phyloP scores from a whole-genome alignment of 495 filamentous ascomycete genomes.

The Aspergillus indologenus region DNA sequence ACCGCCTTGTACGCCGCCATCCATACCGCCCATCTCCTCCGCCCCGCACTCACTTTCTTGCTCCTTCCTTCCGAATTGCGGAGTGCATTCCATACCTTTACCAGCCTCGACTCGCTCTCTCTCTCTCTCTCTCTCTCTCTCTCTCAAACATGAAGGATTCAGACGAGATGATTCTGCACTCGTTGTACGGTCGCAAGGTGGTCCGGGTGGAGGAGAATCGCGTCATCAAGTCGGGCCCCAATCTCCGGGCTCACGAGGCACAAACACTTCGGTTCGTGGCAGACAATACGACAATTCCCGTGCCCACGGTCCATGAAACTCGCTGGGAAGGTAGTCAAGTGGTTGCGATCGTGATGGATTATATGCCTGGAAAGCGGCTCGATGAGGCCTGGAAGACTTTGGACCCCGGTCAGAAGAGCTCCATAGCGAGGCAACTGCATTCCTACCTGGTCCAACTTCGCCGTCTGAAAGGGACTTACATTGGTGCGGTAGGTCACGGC shows the following conservation, averaged over 20 bases:
- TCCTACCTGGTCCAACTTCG: slow-evolving; percentile 22
- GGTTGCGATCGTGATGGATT: slow-evolving; percentile 28
- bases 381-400: slow-evolving; percentile 22
- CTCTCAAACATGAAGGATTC: too few relatives aligned
- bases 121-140: too few relatives aligned
- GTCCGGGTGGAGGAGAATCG: background rate
- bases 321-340: slow-evolving; percentile 17
- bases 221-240: slow-evolving; percentile 4
- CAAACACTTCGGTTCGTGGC: slow-evolving; percentile 23
- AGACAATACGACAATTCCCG: slow-evolving; percentile 28
- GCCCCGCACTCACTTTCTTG: too few relatives aligned
- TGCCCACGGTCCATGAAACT: slow-evolving; percentile 25
- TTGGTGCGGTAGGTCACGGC: slow-evolving; percentile 16
- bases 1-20: too few relatives aligned
- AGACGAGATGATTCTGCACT: background rate
- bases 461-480: slow-evolving; percentile 24
- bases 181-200: background rate
- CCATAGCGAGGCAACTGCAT: slow-evolving; percentile 19
- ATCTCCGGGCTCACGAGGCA: slow-evolving; percentile 13
- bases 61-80: too few relatives aligned
- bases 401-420: slow-evolving; percentile 17
- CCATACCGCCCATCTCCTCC: too few relatives aligned
- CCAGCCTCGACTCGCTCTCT: too few relatives aligned
- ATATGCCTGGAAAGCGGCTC: slow-evolving; percentile 27
- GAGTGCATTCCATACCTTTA: too few relatives aligned